These are phyloP conservation scores for Lipomyces sp. DNA, from an alignment of 805 yeast genomes.

Conservation along the genomic window DNA sequence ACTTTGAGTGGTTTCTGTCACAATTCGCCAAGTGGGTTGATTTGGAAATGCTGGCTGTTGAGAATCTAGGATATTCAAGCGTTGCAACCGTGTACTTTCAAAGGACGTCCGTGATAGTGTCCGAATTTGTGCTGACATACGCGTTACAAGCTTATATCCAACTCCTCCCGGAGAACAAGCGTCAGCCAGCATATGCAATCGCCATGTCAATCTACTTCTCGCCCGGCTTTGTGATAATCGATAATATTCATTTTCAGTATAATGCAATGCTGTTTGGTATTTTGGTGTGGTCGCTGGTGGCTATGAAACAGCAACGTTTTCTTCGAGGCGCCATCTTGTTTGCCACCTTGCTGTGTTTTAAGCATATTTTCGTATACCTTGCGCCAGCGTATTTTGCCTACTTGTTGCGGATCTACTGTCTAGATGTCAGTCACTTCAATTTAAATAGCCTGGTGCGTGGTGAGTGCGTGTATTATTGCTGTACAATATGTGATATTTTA, in stretches of 20 bases:
- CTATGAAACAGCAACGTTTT: constrained; percentile 64
- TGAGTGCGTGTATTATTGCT: not conserved
- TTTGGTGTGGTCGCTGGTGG: constrained; percentile 70
- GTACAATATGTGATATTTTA: not conserved
- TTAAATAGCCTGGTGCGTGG: not conserved
- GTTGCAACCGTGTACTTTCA: constrained; percentile 60
- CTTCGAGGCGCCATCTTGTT: constrained; percentile 59
- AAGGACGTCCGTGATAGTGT: constrained; percentile 73
- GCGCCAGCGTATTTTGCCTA: constrained; percentile 93
- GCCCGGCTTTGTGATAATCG: constrained; percentile 89
- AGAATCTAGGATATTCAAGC: constrained; percentile 35
- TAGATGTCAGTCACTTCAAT: constrained; percentile 42
- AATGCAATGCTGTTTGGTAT: constrained; percentile 93
- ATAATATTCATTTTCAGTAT: constrained; percentile 96
- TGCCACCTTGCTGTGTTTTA: constrained; percentile 81
- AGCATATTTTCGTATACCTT: constrained; percentile 88
- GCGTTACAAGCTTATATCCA: constrained; percentile 57
- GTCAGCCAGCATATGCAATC: constrained; percentile 66
- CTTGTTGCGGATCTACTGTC: constrained; percentile 71
- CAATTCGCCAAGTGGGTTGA: constrained; percentile 45
- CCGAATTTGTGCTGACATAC: constrained; percentile 72
- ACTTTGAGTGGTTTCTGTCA: constrained; percentile 83
- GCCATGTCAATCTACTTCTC: constrained; percentile 82
- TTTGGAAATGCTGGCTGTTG: constrained; percentile 35
- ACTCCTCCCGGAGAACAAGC: constrained; percentile 29